These are phyloP conservation scores for Metroxylon sagu DNA, from an alignment of 176 grass and related monocot species.

Conservation along the genomic window DNA sequence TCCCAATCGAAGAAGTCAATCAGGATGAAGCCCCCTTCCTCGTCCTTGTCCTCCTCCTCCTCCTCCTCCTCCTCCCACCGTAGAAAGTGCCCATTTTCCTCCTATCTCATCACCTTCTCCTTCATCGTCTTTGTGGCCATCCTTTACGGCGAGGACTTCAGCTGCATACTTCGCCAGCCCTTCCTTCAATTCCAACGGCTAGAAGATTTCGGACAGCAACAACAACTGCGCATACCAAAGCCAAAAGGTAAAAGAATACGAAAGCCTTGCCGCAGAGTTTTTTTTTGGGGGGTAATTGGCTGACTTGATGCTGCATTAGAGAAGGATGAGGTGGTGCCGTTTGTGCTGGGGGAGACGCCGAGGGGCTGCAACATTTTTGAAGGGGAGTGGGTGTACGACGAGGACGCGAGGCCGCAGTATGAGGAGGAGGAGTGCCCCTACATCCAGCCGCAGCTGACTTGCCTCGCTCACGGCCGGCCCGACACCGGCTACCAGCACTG, in stretches of 20 bases:
- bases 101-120: constrained; percentile 53
- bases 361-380: constrained; percentile 43
- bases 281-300: neutral
- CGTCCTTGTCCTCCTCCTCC: too few relatives aligned
- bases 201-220: neutral
- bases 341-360: constrained; percentile 19
- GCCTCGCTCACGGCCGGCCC: constrained; percentile 73
- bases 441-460: constrained; percentile 76
- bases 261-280: too few relatives aligned
- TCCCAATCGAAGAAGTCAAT: too few relatives aligned
- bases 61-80: neutral
- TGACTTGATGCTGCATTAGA: constrained; percentile 15
- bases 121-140: constrained; percentile 76
- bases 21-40: too few relatives aligned
- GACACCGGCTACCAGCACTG: constrained; percentile 67
- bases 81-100: constrained; percentile 33
- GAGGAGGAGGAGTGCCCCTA: constrained; percentile 82
- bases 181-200: constrained; percentile 19
- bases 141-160: constrained; percentile 80
- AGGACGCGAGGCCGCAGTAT: constrained; percentile 50
- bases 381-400: constrained; percentile 75
- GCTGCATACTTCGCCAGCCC: constrained; percentile 44
- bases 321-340: constrained; percentile 18
- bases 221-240: too few relatives aligned
- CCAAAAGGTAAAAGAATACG: too few relatives aligned